Percentiles rank a stretch among this genome's conserved stretches.
phyloP scores from a whole-genome alignment of 192 early-diverging fungal genomes.

The Jimgerdemannia flammicorona region DNA sequence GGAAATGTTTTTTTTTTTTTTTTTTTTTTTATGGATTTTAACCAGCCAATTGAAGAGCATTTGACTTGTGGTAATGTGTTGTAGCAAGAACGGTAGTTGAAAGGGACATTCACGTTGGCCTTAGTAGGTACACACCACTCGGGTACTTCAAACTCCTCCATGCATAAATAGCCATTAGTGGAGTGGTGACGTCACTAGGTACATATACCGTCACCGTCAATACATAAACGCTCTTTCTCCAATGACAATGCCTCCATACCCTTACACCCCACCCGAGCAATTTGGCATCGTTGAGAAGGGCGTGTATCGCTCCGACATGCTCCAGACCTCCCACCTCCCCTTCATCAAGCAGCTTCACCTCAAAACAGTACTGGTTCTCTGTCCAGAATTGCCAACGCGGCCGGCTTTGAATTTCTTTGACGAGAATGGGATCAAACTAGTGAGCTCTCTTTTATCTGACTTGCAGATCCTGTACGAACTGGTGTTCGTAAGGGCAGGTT shows the following conservation, averaged over 20 bases:
- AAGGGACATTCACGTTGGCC: too few species aligned
- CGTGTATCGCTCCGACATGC: conserved; percentile 79
- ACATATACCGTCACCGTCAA: too few species aligned
- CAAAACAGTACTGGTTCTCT: conserved; percentile 78
- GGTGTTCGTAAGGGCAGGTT: neutral
- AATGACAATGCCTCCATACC: neutral
- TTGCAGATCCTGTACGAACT: neutral
- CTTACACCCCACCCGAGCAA: conserved; percentile 69
- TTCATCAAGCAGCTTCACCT: conserved; percentile 77
- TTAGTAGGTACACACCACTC: too few species aligned
- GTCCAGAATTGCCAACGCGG: conserved; percentile 77
- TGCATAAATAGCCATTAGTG: neutral
- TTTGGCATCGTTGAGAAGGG: conserved; percentile 90
- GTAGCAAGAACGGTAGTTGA: too few species aligned
- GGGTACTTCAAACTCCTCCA: too few species aligned
- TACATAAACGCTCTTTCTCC: too few species aligned
- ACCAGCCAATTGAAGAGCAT: too few species aligned
- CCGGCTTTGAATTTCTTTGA: conserved; percentile 73
- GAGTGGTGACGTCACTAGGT: neutral
- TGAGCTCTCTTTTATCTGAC: conserved; percentile 17
- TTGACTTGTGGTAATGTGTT: too few species aligned
- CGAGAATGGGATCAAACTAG: conserved; percentile 59
- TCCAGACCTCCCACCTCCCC: conserved; percentile 70
- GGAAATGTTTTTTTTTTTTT: too few species aligned
- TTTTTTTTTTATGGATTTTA: too few species aligned